A percentile compares a stretch with the other conserved stretches of the same genome.
Conservation (phyloP, 1,139 yeast species). For the Yamadazyma kanchanaburiensis region DNA sequence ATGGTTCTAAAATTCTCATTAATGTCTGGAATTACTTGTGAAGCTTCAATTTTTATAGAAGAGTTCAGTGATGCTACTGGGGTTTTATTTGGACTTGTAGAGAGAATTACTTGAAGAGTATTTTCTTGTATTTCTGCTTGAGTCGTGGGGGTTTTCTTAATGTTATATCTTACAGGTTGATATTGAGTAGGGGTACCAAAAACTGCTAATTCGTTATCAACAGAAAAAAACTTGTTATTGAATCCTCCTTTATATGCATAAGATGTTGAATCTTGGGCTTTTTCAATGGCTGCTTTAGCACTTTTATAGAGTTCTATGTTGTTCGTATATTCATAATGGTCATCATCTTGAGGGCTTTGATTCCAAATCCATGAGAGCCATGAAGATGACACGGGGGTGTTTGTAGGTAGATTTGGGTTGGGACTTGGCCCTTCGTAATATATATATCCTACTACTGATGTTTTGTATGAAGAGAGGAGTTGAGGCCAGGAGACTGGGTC, state of each 20-base stretch:
- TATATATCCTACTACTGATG: conserved; percentile 8
- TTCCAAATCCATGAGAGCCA: conserved; percentile 27
- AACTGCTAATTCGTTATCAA: conserved; percentile 36
- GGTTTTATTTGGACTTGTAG: not conserved
- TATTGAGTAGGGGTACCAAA: conserved; percentile 36
- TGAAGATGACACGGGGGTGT: no score
- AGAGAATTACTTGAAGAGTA: conserved; percentile 8
- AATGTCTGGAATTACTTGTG: conserved; percentile 22
- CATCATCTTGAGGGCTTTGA: conserved; percentile 13
- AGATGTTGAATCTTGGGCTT: conserved; percentile 27
- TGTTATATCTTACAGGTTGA: conserved; percentile 35
- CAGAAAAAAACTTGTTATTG: conserved; percentile 15
- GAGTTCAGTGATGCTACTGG: conserved; percentile 6
- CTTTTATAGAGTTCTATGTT: conserved; percentile 27
- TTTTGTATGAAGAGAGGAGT: conserved; percentile 7
- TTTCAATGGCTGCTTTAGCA: conserved; percentile 37
- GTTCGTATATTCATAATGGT: conserved; percentile 16
- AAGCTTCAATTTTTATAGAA: conserved; percentile 1
- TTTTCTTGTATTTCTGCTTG: conserved; percentile 37
- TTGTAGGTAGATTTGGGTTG: conserved; percentile 1
- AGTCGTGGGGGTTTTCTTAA: conserved; percentile 31
- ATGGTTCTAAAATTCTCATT: conserved; percentile 33
- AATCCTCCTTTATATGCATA: conserved; percentile 31
- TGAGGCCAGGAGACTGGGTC: conserved; percentile 7
- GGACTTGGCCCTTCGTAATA: no score